Conservation (phyloP, 208 protist genomes). For the Trypanosoma caninum region DNA sequence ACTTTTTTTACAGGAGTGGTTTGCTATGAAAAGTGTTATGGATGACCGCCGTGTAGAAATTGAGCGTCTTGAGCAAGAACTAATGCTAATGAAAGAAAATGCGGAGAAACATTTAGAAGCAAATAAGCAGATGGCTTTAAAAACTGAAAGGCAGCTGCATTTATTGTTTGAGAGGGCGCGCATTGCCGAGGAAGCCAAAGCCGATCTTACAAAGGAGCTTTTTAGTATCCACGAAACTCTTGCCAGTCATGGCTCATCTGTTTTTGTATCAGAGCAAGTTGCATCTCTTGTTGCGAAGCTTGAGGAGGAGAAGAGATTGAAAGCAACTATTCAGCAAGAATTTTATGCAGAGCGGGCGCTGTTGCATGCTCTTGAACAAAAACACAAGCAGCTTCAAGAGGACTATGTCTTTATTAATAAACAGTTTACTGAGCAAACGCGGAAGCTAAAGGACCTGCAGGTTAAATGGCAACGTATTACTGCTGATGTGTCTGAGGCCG, state of each 20-base stretch:
- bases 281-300: not conserved
- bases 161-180: not conserved
- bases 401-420: not conserved
- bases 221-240: not conserved
- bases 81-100: not conserved
- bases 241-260: not conserved
- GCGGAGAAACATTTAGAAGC: not conserved
- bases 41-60: not conserved
- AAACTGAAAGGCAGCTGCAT: not conserved
- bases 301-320: not conserved
- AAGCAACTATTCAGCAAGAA: not conserved
- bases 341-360: not conserved
- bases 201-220: not conserved
- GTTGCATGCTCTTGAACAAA: not conserved
- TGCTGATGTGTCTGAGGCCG: too few species aligned
- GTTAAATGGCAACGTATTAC: not conserved
- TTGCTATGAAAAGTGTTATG: not conserved
- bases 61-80: constrained; percentile 1
- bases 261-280: not conserved
- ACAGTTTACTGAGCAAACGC: not conserved
- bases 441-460: not conserved
- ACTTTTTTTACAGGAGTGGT: constrained; percentile 14
- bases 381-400: not conserved
- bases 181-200: not conserved
- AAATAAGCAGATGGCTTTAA: not conserved